Percentiles rank a stretch among this genome's conserved stretches.
Conservation (phyloP, 2,329 filamentous ascomycete genomes). For the Periconia digitata region DNA sequence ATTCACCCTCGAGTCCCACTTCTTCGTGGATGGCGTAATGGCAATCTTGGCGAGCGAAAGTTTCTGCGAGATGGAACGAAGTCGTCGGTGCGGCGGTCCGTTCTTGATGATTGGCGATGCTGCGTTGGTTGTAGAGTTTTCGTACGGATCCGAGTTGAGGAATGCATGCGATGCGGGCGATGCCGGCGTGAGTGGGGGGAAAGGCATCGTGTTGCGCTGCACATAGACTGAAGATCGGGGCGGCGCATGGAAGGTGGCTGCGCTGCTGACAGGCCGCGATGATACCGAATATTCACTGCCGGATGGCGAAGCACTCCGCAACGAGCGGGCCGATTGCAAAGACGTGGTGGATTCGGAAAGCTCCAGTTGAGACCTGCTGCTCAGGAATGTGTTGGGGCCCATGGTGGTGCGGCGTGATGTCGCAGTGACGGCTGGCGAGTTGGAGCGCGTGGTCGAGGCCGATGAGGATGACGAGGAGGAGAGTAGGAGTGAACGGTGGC, state of each 20-base stretch:
- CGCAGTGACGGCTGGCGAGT: slow-evolving; percentile 23
- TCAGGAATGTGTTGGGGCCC: slow-evolving; percentile 12
- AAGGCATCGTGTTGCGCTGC: slow-evolving; percentile 26
- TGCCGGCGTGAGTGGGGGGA: slow-evolving; percentile 31
- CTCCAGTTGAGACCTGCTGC: slow-evolving; percentile 22
- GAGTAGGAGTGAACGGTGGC: background rate
- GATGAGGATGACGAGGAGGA: slow-evolving; percentile 11
- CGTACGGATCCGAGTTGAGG: slow-evolving; percentile 42
- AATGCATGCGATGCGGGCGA: slow-evolving; percentile 38
- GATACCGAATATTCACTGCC: slow-evolving; percentile 16
- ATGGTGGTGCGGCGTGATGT: slow-evolving; percentile 23
- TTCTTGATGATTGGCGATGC: slow-evolving; percentile 37
- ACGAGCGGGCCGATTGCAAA: slow-evolving; percentile 23
- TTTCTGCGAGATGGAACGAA: slow-evolving; percentile 41
- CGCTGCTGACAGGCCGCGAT: slow-evolving; percentile 24
- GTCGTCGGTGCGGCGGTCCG: slow-evolving; percentile 36
- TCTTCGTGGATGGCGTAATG: slow-evolving; percentile 36
- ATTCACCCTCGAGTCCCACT: slow-evolving; percentile 31
- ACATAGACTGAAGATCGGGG: slow-evolving; percentile 11
- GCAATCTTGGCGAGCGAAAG: slow-evolving; percentile 42
- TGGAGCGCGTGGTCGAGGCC: slow-evolving; percentile 22
- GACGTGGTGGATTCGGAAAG: slow-evolving; percentile 30
- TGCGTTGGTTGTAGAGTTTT: slow-evolving; percentile 28
- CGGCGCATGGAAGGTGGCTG: slow-evolving; percentile 9
- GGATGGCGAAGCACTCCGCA: slow-evolving; percentile 28